phyloP scores from a whole-genome alignment of 371 early-diverging fungal species.

The Dichotomocladium elegans region DNA sequence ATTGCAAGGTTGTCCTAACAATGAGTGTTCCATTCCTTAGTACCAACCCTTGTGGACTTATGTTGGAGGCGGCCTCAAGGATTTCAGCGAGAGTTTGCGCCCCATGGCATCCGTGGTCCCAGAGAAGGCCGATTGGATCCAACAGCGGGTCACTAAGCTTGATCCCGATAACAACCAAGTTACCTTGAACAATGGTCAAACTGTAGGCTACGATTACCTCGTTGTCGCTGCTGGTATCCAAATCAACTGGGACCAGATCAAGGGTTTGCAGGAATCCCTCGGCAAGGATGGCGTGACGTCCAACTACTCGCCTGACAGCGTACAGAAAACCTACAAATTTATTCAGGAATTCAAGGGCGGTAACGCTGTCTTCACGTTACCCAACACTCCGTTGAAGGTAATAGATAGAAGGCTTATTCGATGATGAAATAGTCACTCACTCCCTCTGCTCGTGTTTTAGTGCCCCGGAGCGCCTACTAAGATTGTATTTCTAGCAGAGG shows the following conservation, averaged over 20 bases:
- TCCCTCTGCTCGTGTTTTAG: constrained; percentile 14
- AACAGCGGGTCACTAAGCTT: constrained; percentile 63
- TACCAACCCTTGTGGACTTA: constrained; percentile 91
- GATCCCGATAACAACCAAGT: constrained; percentile 72
- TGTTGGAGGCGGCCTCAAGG: constrained; percentile 86
- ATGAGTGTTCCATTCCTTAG: no score
- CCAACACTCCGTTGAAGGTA: constrained; percentile 80
- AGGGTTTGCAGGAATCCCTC: constrained; percentile 71
- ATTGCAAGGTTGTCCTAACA: no score
- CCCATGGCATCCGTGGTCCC: constrained; percentile 73
- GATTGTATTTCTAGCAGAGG: constrained; percentile 87
- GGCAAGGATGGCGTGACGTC: constrained; percentile 82
- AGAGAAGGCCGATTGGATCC: constrained; percentile 71
- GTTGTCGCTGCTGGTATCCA: constrained; percentile 88
- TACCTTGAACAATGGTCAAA: constrained; percentile 60
- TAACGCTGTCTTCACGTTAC: constrained; percentile 89
- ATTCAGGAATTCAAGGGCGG: constrained; percentile 74
- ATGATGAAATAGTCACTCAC: no score
- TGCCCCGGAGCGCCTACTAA: constrained; percentile 93
- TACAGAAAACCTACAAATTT: constrained; percentile 73
- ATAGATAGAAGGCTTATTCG: no score
- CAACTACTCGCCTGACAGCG: constrained; percentile 77
- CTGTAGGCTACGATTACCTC: constrained; percentile 78
- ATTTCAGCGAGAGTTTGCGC: constrained; percentile 63
- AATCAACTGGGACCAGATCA: constrained; percentile 74